Evolutionary conservation across 108 stramenopile species (phyloP).

Genomic region (Aurantiochytrium sp.): DNA sequence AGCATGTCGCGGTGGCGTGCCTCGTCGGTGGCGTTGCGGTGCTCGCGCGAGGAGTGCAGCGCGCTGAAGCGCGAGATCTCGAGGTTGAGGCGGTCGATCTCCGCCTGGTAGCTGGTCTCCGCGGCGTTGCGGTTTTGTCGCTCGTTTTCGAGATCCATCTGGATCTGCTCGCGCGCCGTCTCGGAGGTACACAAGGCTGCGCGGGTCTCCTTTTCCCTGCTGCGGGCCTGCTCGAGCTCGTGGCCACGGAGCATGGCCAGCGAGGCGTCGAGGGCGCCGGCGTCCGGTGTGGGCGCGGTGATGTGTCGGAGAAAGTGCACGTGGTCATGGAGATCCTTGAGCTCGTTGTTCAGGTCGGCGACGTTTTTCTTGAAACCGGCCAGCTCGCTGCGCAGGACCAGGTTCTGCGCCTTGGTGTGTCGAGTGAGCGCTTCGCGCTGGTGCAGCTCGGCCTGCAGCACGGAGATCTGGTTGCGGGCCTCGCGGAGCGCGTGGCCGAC

Average conservation of each 20-base stretch:
- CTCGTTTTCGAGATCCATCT: background rate
- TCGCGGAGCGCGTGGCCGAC: background rate
- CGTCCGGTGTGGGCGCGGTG: conserved; percentile 2
- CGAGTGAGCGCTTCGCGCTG: background rate
- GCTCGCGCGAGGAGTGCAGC: background rate
- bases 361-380: background rate
- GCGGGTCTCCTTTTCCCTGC: background rate
- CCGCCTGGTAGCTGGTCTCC: background rate
- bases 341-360: background rate
- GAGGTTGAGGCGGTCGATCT: background rate
- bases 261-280: background rate
- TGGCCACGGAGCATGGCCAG: conserved; percentile 14
- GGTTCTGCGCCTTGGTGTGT: conserved; percentile 16
- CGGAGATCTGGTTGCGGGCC: background rate
- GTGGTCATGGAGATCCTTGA: background rate
- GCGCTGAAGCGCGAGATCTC: background rate
- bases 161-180: conserved; percentile 8
- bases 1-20: background rate
- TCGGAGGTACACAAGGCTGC: conserved; percentile 7
- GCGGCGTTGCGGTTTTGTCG: background rate
- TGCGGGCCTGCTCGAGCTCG: background rate
- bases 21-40: background rate
- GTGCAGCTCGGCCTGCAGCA: background rate
- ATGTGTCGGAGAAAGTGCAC: conserved; percentile 21
- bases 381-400: background rate